A percentile compares a stretch with the other conserved stretches of the same genome.
Evolutionary conservation across 345 rosid genomes (phyloP).

Genomic region (Eucalyptus dawsonii): DNA sequence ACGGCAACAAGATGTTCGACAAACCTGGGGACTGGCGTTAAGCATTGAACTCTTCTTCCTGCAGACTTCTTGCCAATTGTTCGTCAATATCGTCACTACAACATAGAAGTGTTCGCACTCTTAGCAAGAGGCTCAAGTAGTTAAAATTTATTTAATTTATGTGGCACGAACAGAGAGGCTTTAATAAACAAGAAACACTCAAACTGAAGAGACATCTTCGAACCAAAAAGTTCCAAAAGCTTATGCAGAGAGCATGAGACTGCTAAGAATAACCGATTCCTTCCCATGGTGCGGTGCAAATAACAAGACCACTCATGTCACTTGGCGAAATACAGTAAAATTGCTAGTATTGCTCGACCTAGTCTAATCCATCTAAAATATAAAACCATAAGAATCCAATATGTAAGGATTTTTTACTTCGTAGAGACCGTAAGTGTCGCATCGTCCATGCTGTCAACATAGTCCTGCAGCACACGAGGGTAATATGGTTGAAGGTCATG

Average conservation of each 20-base stretch:
- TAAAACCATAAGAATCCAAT: background rate
- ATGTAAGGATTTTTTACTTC: slow-evolving; percentile 35
- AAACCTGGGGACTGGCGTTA: slow-evolving; percentile 67
- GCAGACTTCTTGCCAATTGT: slow-evolving; percentile 65
- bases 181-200: background rate
- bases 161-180: background rate
- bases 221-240: background rate
- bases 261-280: background rate
- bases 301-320: background rate
- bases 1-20: background rate
- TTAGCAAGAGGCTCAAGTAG: background rate
- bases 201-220: background rate
- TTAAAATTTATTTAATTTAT: background rate
- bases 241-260: background rate
- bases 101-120: background rate
- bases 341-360: background rate
- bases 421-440: slow-evolving; percentile 41
- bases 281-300: background rate
- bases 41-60: slow-evolving; percentile 81
- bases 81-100: slow-evolving; percentile 75
- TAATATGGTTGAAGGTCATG: background rate
- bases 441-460: slow-evolving; percentile 53
- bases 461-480: slow-evolving; percentile 39
- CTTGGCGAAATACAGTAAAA: background rate
- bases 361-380: background rate